Percentiles rank a stretch among this genome's conserved stretches.
Conservation (phyloP, 805 yeast genomes). For the Barnettozyma salicaria region DNA sequence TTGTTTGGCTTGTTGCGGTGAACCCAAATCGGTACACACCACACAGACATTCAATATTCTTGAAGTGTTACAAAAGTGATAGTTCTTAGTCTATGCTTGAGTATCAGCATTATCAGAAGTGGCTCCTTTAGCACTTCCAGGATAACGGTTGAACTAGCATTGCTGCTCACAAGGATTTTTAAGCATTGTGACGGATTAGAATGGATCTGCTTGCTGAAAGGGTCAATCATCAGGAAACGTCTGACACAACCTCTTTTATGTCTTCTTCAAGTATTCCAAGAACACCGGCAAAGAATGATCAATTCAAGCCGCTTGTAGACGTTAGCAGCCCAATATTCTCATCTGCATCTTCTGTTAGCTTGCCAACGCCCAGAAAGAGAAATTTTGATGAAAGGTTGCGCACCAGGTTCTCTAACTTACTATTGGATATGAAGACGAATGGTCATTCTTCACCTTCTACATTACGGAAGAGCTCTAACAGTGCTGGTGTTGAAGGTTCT, state of each 20-base stretch:
- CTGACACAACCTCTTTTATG: slow-evolving; percentile 5
- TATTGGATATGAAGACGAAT: not conserved
- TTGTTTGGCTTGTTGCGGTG: too few relatives aligned
- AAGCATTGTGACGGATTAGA: too few relatives aligned
- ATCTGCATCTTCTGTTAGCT: slow-evolving; percentile 7
- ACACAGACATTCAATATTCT: too few relatives aligned
- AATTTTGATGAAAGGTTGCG: slow-evolving; percentile 8
- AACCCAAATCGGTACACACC: too few relatives aligned
- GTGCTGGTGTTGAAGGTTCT: not conserved
- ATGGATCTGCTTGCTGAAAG: not conserved
- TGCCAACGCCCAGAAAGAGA: slow-evolving; percentile 5
- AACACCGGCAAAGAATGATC: slow-evolving; percentile 5
- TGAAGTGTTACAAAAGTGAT: too few relatives aligned
- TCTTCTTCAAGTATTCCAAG: not conserved
- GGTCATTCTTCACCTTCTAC: not conserved
- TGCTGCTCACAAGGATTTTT: too few relatives aligned
- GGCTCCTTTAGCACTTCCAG: too few relatives aligned
- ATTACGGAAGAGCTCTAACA: not conserved
- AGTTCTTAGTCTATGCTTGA: too few relatives aligned
- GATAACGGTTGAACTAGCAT: too few relatives aligned
- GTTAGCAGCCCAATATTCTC: slow-evolving; percentile 8
- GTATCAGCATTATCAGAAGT: too few relatives aligned
- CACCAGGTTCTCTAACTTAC: slow-evolving; percentile 6
- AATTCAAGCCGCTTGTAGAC: not conserved
- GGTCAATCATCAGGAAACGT: slow-evolving; percentile 1